Conservation (phyloP, 2,329 filamentous ascomycete genomes). For the Ophiostoma sp. region DNA sequence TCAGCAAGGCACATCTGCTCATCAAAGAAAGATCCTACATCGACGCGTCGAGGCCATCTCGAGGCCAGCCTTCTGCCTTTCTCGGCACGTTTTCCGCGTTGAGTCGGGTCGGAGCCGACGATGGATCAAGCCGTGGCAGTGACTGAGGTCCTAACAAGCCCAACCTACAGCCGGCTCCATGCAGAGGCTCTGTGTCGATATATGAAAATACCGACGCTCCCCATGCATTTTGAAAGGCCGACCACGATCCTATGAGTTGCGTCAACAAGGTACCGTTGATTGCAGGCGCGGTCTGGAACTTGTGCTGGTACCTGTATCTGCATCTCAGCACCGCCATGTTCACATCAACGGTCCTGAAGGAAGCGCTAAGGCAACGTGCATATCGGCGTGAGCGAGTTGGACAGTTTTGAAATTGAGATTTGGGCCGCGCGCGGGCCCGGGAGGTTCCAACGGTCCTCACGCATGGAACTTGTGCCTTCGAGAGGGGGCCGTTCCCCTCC, state of each 20-base stretch:
- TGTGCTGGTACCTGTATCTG: not conserved
- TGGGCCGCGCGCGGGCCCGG: not conserved
- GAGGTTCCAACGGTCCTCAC: not conserved
- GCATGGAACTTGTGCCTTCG: not conserved
- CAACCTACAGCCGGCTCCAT: not conserved
- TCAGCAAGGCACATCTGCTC: not conserved
- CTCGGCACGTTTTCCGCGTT: not conserved
- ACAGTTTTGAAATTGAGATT: not conserved
- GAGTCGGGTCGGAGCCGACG: not conserved
- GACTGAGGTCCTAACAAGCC: not conserved
- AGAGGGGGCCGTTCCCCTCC: not conserved
- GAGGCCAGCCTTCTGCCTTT: not conserved
- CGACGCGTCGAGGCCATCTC: not conserved
- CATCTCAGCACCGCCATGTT: not conserved
- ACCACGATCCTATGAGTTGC: not conserved
- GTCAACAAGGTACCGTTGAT: not conserved
- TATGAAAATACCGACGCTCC: not conserved
- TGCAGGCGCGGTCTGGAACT: not conserved
- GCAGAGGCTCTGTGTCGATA: not conserved
- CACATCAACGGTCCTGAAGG: not conserved
- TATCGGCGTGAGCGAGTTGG: not conserved
- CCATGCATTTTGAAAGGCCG: not conserved
- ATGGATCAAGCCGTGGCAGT: not conserved
- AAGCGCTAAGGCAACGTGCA: not conserved
- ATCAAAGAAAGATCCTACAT: not conserved